Evolutionary conservation across 2,329 filamentous ascomycete species (phyloP).

Genomic region (Trichoderma lentiforme): DNA sequence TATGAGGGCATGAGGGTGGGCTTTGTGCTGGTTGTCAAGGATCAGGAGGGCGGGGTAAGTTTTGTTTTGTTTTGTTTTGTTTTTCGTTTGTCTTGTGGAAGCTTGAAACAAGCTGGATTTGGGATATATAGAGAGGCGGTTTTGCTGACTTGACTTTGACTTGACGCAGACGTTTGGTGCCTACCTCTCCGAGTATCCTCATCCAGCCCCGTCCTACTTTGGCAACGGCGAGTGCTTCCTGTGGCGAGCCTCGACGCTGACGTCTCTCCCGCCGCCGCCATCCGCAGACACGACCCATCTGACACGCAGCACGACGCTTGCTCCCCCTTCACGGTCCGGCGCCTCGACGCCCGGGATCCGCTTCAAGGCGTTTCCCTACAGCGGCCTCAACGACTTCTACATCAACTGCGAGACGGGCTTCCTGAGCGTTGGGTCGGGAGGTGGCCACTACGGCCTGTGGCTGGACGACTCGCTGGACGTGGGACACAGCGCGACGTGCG

Average conservation of each 20-base stretch:
- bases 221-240: slow-evolving; percentile 93
- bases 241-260: slow-evolving; percentile 58
- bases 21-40: slow-evolving; percentile 84
- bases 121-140: background rate
- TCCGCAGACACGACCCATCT: slow-evolving; percentile 51
- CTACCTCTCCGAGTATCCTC: slow-evolving; percentile 86
- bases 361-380: slow-evolving; percentile 97
- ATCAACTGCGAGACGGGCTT: slow-evolving; percentile 87
- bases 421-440: slow-evolving; percentile 80
- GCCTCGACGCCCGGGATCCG: slow-evolving; percentile 53
- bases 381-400: slow-evolving; percentile 93
- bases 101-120: background rate
- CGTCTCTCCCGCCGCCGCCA: slow-evolving; percentile 50
- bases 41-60: slow-evolving; percentile 70
- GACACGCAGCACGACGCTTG: slow-evolving; percentile 39
- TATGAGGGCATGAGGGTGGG: slow-evolving; percentile 70
- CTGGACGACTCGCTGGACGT: slow-evolving; percentile 80
- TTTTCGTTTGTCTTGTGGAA: background rate
- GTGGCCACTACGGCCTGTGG: slow-evolving; percentile 92
- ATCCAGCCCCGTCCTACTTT: slow-evolving; percentile 79
- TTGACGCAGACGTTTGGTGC: slow-evolving; percentile 72
- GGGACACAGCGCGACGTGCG: slow-evolving; percentile 78
- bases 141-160: background rate
- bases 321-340: slow-evolving; percentile 27
- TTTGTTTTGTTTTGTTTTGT: background rate